These are phyloP conservation scores for Nicotiana attenuata DNA, from an alignment of 257 asterid species.

Conservation along the genomic window DNA sequence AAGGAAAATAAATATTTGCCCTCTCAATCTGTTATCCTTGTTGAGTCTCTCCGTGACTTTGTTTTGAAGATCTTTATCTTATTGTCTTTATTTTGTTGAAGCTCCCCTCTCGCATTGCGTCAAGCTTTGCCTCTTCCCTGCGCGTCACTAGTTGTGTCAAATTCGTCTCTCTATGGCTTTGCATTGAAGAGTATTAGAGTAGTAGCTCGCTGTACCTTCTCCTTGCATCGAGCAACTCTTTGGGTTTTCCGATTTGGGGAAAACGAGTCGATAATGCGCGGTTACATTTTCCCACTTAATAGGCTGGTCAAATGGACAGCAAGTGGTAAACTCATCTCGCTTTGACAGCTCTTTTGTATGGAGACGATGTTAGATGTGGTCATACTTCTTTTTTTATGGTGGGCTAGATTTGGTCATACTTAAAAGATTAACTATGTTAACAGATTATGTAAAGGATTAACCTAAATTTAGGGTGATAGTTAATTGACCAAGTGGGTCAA, in stretches of 20 bases:
- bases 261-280: not conserved
- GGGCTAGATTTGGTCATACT: not conserved
- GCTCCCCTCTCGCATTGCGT: not conserved
- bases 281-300: not conserved
- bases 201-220: not conserved
- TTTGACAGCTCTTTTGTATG: constrained; percentile 1
- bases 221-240: not conserved
- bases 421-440: not conserved
- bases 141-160: not conserved
- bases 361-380: not conserved
- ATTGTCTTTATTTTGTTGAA: not conserved
- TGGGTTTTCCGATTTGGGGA: not conserved
- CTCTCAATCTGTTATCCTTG: not conserved
- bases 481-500: not conserved
- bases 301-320: not conserved
- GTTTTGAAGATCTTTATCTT: not conserved
- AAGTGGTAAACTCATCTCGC: not conserved
- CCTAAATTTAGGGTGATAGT: not conserved
- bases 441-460: not conserved
- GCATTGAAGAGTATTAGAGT: not conserved
- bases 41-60: not conserved
- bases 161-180: not conserved
- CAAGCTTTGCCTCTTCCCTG: not conserved
- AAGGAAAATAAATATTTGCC: not conserved
- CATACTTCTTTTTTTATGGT: not conserved